Percentiles rank a stretch among this genome's conserved stretches.
These are phyloP conservation scores for Scheffersomyces lignicola DNA, from an alignment of 1,139 yeast genomes.

Conservation along the genomic window DNA sequence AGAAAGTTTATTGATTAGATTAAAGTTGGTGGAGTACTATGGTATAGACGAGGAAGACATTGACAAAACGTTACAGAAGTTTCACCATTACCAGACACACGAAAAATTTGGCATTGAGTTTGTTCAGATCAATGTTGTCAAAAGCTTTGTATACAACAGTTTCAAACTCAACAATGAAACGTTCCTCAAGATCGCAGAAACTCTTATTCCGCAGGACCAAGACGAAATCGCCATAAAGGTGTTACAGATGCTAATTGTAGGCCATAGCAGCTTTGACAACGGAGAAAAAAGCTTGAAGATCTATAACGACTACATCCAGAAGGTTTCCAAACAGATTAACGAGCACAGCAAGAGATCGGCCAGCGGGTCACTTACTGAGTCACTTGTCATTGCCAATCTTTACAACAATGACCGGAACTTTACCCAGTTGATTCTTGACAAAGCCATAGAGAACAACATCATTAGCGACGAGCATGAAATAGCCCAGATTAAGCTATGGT, in stretches of 20 bases:
- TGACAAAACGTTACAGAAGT: slow-evolving; percentile 28
- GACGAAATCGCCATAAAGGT: slow-evolving; percentile 37
- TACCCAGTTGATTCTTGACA: slow-evolving; percentile 61
- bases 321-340: slow-evolving; percentile 37
- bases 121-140: slow-evolving; percentile 27
- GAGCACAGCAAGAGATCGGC: slow-evolving; percentile 36
- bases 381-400: slow-evolving; percentile 51
- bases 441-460: slow-evolving; percentile 46
- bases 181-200: slow-evolving; percentile 44
- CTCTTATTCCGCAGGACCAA: slow-evolving; percentile 30
- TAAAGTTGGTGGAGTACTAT: slow-evolving; percentile 31
- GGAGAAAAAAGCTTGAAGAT: slow-evolving; percentile 46
- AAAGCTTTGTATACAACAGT: slow-evolving; percentile 42
- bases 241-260: slow-evolving; percentile 48
- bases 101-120: slow-evolving; percentile 36
- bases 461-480: slow-evolving; percentile 45
- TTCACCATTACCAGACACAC: slow-evolving; percentile 37
- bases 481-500: slow-evolving; percentile 41
- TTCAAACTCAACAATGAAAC: slow-evolving; percentile 32
- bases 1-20: slow-evolving; percentile 26
- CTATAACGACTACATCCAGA: slow-evolving; percentile 51
- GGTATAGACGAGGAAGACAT: slow-evolving; percentile 38
- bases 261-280: slow-evolving; percentile 42
- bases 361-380: slow-evolving; percentile 52
- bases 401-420: slow-evolving; percentile 58